phyloP scores from a whole-genome alignment of 768 basidiomycete genomes.

The Suillus subaureus region DNA sequence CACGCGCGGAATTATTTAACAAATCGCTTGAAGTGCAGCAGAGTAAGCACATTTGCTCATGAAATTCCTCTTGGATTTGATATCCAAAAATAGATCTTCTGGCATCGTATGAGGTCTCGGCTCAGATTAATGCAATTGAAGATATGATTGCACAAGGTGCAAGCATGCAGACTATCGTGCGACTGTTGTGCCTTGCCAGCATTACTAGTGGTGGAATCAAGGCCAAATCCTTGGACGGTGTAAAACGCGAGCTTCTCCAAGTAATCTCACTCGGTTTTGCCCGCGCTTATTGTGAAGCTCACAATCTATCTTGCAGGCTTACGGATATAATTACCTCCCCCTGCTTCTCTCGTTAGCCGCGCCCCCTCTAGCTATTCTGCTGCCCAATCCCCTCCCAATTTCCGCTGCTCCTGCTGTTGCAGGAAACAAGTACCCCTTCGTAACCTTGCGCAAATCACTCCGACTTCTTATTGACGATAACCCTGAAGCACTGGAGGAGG shows the following conservation, averaged over 20 bases:
- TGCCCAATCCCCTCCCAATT: slow-evolving; percentile 68
- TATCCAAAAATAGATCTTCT: slow-evolving; percentile 69
- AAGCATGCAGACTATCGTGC: slow-evolving; percentile 75
- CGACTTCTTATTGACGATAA: slow-evolving; percentile 92
- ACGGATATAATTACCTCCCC: slow-evolving; percentile 75
- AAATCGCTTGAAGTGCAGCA: slow-evolving; percentile 94
- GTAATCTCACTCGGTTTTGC: slow-evolving; percentile 28
- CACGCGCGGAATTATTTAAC: slow-evolving; percentile 86
- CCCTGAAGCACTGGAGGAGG: slow-evolving; percentile 72
- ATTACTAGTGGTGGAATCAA: slow-evolving; percentile 87
- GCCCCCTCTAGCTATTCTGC: slow-evolving; percentile 66
- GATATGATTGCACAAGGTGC: slow-evolving; percentile 87
- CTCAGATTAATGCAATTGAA: slow-evolving; percentile 86
- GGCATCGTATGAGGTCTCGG: slow-evolving; percentile 82
- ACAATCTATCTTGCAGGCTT: slow-evolving; percentile 50
- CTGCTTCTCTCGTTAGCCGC: slow-evolving; percentile 65
- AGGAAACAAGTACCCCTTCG: slow-evolving; percentile 69
- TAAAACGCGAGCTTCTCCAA: slow-evolving; percentile 93
- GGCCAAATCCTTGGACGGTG: slow-evolving; percentile 77
- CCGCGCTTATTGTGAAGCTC: not conserved
- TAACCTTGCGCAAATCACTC: slow-evolving; percentile 74
- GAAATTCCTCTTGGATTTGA: slow-evolving; percentile 13
- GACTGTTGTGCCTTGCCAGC: slow-evolving; percentile 85
- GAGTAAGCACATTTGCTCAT: slow-evolving; percentile 51
- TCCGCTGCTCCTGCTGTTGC: slow-evolving; percentile 43